phyloP scores from a whole-genome alignment of 129 eudicot species.

The Centaurea solstitialis region DNA sequence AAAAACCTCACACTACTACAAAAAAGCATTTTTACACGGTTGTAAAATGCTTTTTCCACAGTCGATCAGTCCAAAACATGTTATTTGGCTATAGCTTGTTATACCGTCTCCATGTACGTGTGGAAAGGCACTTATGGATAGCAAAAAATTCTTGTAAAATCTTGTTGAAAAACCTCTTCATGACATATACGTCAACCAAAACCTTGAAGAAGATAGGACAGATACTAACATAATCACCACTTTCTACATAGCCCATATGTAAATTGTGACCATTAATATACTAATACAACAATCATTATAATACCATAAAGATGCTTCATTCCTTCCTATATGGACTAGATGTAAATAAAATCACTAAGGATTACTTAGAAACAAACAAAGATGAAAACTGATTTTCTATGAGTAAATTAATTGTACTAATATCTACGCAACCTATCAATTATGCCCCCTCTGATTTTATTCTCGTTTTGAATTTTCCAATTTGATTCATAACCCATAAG shows the following conservation, averaged over 20 bases:
- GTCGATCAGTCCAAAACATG: too few species aligned
- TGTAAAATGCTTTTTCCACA: too few species aligned
- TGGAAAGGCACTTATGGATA: too few species aligned
- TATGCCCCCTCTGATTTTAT: constrained; percentile 30
- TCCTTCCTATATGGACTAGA: constrained; percentile 11
- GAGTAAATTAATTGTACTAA: constrained; percentile 17
- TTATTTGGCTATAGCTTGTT: too few species aligned
- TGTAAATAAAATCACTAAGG: neutral
- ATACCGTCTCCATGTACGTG: too few species aligned
- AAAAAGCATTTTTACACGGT: too few species aligned
- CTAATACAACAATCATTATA: constrained; percentile 9
- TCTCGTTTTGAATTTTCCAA: constrained; percentile 19
- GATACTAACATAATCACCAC: constrained; percentile 9
- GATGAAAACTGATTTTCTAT: neutral
- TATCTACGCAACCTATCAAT: constrained; percentile 25
- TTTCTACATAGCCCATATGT: neutral
- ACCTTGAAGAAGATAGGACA: neutral
- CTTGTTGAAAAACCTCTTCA: too few species aligned
- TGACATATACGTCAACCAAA: neutral
- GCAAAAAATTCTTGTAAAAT: too few species aligned
- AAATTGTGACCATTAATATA: constrained; percentile 20
- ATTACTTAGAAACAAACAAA: too few species aligned
- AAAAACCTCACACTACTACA: too few species aligned
- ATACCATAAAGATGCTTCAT: constrained; percentile 22
- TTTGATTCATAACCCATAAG: constrained; percentile 10